A percentile compares a stretch with the other conserved stretches of the same genome.
Conservation (phyloP, 2,329 filamentous ascomycete species). For the Kalaharituber pfeilii region DNA sequence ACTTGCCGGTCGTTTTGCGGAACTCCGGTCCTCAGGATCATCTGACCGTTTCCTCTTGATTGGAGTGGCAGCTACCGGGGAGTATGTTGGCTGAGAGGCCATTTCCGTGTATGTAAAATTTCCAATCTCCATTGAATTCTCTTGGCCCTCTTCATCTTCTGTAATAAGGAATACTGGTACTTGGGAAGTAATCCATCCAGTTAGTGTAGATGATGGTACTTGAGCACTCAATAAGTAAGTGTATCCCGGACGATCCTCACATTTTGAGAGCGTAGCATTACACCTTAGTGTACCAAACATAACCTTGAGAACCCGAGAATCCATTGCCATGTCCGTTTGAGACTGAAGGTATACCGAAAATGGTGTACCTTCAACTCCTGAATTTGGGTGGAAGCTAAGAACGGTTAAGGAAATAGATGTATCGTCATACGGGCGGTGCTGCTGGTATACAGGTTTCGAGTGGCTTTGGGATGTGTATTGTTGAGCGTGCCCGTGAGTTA, state of each 20-base stretch:
- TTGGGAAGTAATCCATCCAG: constrained; percentile 37
- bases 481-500: constrained; percentile 27
- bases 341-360: constrained; percentile 58
- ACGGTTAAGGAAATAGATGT: constrained; percentile 44
- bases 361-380: constrained; percentile 51
- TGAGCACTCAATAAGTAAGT: constrained; percentile 54
- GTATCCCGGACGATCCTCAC: background rate
- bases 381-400: constrained; percentile 49
- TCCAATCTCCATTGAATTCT: constrained; percentile 39
- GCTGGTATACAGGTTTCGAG: constrained; percentile 42
- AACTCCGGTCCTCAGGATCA: constrained; percentile 34
- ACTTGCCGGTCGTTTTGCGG: constrained; percentile 32
- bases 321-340: constrained; percentile 51
- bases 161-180: constrained; percentile 44
- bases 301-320: constrained; percentile 42
- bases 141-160: constrained; percentile 38
- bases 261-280: constrained; percentile 33
- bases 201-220: constrained; percentile 47
- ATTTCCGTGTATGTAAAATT: constrained; percentile 42
- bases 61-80: constrained; percentile 28
- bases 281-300: constrained; percentile 65
- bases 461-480: constrained; percentile 31
- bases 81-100: constrained; percentile 25
- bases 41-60: constrained; percentile 41
- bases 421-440: constrained; percentile 46